Evolutionary conservation across 139 green algal species (phyloP), one percentile per base, ranked within the genome.

Genomic region (Chlamydomonas applanata): DNA sequence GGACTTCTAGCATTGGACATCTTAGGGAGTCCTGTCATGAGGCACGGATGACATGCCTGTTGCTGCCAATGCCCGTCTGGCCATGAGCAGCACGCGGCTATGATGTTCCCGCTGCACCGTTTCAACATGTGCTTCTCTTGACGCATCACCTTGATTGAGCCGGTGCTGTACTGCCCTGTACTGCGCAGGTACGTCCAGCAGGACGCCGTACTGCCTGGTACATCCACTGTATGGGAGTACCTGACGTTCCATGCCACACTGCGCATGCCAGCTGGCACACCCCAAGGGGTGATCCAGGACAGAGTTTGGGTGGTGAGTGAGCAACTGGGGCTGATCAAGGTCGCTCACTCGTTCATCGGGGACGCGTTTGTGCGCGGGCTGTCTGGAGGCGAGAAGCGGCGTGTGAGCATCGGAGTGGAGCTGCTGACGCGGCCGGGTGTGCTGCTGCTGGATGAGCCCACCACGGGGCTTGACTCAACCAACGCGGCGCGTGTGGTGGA

Each of bases 391-490:
- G 86, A 94, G 81, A 89, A 89, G 64, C 82, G 87, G 1, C 74
- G 89, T 11, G 84, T 92, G 45, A 85, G 71, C 71, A 90, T 94
- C 63, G 89, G 77, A 22, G 82, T 82, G 13, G 87, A 94, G 82
- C 82, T 94, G 72, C 78, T 94, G 13, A 87, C 80, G 17, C 71
- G 77, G 24, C 90, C 91, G 2, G 81, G 79, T 3, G 60, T 96
- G 57, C 78, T 95, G 78, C 87, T 94, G 61, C 77, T 95, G 75
- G 91, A 96, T 77, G 91, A 96, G 85, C 91, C 91, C 60, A 96
- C 90, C 74, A 94, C 82, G 0, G 85, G 85, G 3, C 78, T 89
- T 33, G 84, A 89, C 79, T 82, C 73, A 64, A 93, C 81, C 70
- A 91, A 89, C 71, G 87, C 89, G 1, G 76, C 87, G 13, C 76